Conservation (phyloP, 331 rosid genomes). For the Dryas integrifolia region DNA sequence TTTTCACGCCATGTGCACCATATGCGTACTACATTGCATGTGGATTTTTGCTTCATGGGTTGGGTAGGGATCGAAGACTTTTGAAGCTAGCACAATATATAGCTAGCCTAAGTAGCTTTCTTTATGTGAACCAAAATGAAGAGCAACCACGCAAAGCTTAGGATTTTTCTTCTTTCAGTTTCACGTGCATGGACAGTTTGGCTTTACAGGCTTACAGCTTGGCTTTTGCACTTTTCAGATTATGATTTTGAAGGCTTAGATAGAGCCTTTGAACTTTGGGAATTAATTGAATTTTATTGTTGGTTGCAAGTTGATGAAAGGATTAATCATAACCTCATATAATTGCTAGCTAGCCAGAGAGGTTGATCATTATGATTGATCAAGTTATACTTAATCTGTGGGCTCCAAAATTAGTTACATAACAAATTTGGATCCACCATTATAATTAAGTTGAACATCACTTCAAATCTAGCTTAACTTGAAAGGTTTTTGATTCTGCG, state of each 20-base stretch:
- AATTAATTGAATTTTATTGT: background rate
- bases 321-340: conserved; percentile 10
- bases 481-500: background rate
- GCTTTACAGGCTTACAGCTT: conserved; percentile 37
- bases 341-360: background rate
- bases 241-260: background rate
- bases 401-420: background rate
- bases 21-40: conserved; percentile 27
- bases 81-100: background rate
- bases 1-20: conserved; percentile 41
- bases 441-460: background rate
- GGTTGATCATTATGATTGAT: conserved; percentile 21
- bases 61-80: conserved; percentile 35
- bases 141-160: background rate
- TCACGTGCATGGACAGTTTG: conserved; percentile 26
- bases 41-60: conserved; percentile 37
- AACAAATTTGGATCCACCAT: conserved; percentile 12
- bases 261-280: background rate
- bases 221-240: conserved; percentile 14
- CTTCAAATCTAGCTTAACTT: background rate
- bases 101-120: background rate
- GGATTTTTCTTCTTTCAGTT: conserved; percentile 12
- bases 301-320: conserved; percentile 21
- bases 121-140: conserved; percentile 21
- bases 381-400: conserved; percentile 8